A percentile compares a stretch with the other conserved stretches of the same genome.
Conservation (phyloP, 306 rosid species). For the Cercis canadensis region DNA sequence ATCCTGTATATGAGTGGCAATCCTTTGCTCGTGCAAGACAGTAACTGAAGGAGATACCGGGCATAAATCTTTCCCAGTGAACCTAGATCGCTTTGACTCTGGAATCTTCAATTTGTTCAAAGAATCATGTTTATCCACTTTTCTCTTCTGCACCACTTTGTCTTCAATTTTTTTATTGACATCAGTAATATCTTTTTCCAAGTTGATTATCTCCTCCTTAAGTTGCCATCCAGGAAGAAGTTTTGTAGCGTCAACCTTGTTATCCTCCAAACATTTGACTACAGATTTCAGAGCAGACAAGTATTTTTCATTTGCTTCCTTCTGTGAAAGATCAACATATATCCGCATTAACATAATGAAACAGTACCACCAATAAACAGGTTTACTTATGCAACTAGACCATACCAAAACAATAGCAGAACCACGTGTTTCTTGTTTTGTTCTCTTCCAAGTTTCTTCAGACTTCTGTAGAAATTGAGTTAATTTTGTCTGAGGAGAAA, state of each 20-base stretch:
- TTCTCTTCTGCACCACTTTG: constrained; percentile 45
- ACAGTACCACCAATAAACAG: constrained; percentile 24
- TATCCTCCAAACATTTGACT: constrained; percentile 54
- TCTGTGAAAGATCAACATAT: constrained; percentile 50
- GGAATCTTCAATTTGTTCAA: constrained; percentile 37
- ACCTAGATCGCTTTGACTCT: constrained; percentile 51
- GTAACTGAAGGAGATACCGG: constrained; percentile 40
- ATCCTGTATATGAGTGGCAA: constrained; percentile 38
- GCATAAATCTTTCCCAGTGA: constrained; percentile 36
- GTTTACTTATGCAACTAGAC: constrained; percentile 26
- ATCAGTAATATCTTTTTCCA: constrained; percentile 55
- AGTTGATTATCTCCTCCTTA: constrained; percentile 47
- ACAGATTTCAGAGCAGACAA: constrained; percentile 62
- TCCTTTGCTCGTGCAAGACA: constrained; percentile 50
- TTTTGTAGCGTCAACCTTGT: constrained; percentile 49
- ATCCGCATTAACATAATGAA: constrained; percentile 29
- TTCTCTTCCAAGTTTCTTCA: constrained; percentile 59
- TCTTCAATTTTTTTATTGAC: constrained; percentile 42
- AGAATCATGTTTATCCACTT: constrained; percentile 40
- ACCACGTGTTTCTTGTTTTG: constrained; percentile 44
- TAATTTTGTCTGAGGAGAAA: constrained; percentile 48
- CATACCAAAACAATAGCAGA: constrained; percentile 49
- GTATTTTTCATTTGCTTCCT: constrained; percentile 56
- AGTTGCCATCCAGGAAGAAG: constrained; percentile 62
- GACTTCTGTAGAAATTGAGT: constrained; percentile 56